phyloP scores from a whole-genome alignment of 371 early-diverging fungal species.

The Apophysomyces variabilis region DNA sequence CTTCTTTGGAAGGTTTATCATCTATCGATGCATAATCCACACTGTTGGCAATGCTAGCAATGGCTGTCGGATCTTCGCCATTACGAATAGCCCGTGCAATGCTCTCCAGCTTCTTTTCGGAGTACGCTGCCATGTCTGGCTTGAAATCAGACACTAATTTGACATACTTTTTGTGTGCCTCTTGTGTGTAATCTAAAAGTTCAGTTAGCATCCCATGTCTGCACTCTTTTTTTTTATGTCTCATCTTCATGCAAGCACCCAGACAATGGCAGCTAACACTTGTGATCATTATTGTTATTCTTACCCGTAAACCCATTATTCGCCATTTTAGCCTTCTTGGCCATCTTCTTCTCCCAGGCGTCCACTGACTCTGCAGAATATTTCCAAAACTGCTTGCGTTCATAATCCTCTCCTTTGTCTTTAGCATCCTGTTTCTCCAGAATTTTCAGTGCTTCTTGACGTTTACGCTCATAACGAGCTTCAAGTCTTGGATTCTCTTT shows the following conservation, averaged over 20 bases:
- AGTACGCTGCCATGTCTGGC: slow-evolving; percentile 81
- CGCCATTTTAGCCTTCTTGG: slow-evolving; percentile 62
- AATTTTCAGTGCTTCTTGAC: slow-evolving; percentile 76
- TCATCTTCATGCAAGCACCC: not conserved
- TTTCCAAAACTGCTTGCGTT: slow-evolving; percentile 79
- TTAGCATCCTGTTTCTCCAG: slow-evolving; percentile 65
- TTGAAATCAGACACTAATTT: slow-evolving; percentile 77
- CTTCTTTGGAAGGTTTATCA: slow-evolving; percentile 65
- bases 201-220: not conserved
- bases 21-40: slow-evolving; percentile 68
- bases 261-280: too few species aligned
- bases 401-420: slow-evolving; percentile 81
- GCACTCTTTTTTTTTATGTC: not conserved
- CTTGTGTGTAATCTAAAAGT: slow-evolving; percentile 76
- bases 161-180: slow-evolving; percentile 87
- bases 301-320: slow-evolving; percentile 87
- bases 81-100: slow-evolving; percentile 43
- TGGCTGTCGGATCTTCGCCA: slow-evolving; percentile 52
- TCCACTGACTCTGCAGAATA: slow-evolving; percentile 90
- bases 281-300: not conserved
- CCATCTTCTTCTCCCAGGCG: slow-evolving; percentile 83
- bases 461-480: slow-evolving; percentile 67
- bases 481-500: slow-evolving; percentile 74
- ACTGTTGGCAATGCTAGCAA: slow-evolving; percentile 72
- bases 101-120: slow-evolving; percentile 63